Percentiles rank a stretch among this genome's conserved stretches.
phyloP scores from a whole-genome alignment of 306 rosid genomes.

The Vigna reflexopilosa region DNA sequence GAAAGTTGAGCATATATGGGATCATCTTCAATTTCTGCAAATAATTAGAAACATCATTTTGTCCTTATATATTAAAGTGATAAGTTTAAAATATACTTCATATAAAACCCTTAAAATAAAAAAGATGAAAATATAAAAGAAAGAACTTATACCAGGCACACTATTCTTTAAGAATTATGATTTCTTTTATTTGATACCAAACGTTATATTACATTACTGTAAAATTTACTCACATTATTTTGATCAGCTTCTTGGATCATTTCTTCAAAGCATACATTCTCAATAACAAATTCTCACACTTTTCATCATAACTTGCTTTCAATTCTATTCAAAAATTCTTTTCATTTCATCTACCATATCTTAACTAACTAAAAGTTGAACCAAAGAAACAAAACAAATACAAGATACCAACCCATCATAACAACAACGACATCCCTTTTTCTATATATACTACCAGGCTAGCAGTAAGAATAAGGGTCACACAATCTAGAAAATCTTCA shows the following conservation, averaged over 20 bases:
- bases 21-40: slow-evolving; percentile 64
- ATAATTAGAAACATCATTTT: slow-evolving; percentile 27
- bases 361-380: slow-evolving; percentile 43
- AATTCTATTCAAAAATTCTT: slow-evolving; percentile 39
- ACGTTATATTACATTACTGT: no score
- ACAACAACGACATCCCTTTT: slow-evolving; percentile 36
- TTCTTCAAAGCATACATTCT: no score
- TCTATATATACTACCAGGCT: background rate
- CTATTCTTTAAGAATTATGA: no score
- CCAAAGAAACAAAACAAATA: slow-evolving; percentile 48
- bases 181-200: no score
- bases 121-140: background rate
- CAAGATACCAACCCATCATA: slow-evolving; percentile 45
- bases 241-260: no score
- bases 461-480: no score
- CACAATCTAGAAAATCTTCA: no score
- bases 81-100: slow-evolving; percentile 13
- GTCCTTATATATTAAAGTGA: slow-evolving; percentile 16
- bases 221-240: no score
- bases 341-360: slow-evolving; percentile 51
- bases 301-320: slow-evolving; percentile 38
- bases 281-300: background rate
- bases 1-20: slow-evolving; percentile 65
- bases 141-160: background rate
- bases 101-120: slow-evolving; percentile 14